These are phyloP conservation scores for Papiliotrema laurentii DNA, from an alignment of 1,284 basidiomycete genomes.

Conservation along the genomic window DNA sequence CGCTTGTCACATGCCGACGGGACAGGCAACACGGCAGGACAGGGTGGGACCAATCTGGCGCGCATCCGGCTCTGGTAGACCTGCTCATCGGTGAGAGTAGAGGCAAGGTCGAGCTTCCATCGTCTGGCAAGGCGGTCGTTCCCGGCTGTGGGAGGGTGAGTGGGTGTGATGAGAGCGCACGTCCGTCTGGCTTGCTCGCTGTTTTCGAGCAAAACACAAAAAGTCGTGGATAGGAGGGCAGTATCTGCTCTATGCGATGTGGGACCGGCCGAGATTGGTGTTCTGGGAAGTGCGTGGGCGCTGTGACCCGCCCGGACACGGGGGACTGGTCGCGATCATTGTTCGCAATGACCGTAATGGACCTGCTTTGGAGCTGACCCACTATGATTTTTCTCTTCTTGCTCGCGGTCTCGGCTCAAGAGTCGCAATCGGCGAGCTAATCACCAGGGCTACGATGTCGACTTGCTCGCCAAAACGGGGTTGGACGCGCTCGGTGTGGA, in stretches of 20 bases:
- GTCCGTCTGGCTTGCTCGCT: no score
- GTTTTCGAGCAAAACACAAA: no score
- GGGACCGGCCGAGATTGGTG: no score
- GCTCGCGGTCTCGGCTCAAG: not conserved
- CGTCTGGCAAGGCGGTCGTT: constrained; percentile 58
- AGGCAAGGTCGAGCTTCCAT: constrained; percentile 52
- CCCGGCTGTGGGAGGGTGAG: constrained; percentile 67
- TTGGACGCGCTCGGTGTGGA: constrained; percentile 57
- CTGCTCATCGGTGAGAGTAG: constrained; percentile 52
- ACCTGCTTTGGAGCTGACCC: not conserved
- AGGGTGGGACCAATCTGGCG: constrained; percentile 61
- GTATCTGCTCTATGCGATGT: no score
- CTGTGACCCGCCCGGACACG: no score
- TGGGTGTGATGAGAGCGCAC: no score
- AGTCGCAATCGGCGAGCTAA: not conserved
- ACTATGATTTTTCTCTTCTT: not conserved
- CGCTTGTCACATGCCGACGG: no score
- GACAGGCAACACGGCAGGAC: constrained; percentile 58
- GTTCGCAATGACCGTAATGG: no score
- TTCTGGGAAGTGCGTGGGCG: not conserved
- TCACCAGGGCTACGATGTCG: constrained; percentile 64
- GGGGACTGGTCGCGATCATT: no score
- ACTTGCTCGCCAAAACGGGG: constrained; percentile 54
- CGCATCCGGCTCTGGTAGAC: constrained; percentile 58
- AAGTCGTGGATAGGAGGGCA: no score